Evolutionary conservation across 768 basidiomycete species (phyloP).

Genomic region (Tricholoma saponaceum): DNA sequence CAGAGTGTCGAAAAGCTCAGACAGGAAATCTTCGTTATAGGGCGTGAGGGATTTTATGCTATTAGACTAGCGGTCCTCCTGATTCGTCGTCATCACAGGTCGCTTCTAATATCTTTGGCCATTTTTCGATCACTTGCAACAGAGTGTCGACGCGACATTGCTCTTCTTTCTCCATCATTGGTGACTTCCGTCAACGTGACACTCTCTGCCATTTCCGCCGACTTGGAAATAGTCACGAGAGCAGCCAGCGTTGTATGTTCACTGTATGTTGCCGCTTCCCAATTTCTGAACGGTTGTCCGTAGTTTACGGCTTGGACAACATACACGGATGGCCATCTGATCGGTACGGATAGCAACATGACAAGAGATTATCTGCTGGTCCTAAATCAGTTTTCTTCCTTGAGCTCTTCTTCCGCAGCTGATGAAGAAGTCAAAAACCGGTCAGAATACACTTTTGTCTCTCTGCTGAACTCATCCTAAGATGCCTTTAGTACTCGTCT

Average conservation of each 20-base stretch:
- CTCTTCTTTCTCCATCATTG: conserved; percentile 67
- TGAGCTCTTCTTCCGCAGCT: conserved; percentile 47
- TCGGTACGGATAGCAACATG: conserved; percentile 70
- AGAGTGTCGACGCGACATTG: conserved; percentile 84
- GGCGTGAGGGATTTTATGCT: conserved; percentile 52
- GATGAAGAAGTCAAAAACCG: conserved; percentile 77
- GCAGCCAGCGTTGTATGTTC: conserved; percentile 75
- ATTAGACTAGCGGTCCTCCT: conserved; percentile 5
- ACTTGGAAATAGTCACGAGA: conserved; percentile 73
- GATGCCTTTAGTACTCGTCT: conserved; percentile 61
- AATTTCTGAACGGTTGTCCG: neutral
- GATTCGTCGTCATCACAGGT: conserved; percentile 33
- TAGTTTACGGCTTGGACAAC: conserved; percentile 92
- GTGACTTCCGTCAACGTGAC: conserved; percentile 60
- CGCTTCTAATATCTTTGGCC: conserved; percentile 77
- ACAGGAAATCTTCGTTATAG: conserved; percentile 73
- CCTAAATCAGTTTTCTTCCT: conserved; percentile 58
- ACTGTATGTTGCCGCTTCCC: neutral
- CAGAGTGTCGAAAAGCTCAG: conserved; percentile 64
- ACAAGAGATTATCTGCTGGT: conserved; percentile 69
- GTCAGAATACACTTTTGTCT: conserved; percentile 29
- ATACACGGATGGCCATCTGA: conserved; percentile 80
- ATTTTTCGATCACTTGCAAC: conserved; percentile 79
- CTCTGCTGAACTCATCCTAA: conserved; percentile 1
- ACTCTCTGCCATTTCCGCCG: conserved; percentile 49